Evolutionary conservation across 2,329 filamentous ascomycete species (phyloP).

Genomic region (Monilinia fructicola): DNA sequence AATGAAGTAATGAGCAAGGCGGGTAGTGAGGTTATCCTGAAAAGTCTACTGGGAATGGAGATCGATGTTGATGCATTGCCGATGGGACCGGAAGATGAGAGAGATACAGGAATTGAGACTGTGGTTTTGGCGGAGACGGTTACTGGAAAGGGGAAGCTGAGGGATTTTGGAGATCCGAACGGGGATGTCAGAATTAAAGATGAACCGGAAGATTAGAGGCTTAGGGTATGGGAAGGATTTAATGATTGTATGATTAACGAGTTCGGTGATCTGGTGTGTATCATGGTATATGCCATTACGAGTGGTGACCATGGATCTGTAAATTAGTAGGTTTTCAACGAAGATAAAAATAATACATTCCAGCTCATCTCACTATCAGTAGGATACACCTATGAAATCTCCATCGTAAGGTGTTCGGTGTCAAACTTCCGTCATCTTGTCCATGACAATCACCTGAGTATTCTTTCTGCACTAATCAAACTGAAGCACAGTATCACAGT

Average conservation of each 20-base stretch:
- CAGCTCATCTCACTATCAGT: background rate
- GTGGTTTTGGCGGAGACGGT: constrained; percentile 61
- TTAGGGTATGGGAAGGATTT: accelerated
- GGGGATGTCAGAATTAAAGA: constrained; percentile 37
- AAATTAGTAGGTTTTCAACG: background rate
- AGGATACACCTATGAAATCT: background rate
- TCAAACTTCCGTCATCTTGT: background rate
- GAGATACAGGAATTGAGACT: constrained; percentile 75
- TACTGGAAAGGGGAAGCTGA: constrained; percentile 34
- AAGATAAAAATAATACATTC: background rate
- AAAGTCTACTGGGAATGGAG: constrained; percentile 69
- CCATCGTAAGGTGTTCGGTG: background rate
- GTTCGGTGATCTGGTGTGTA: background rate
- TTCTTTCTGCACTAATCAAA: too few species aligned
- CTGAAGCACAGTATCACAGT: background rate
- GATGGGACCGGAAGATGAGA: constrained; percentile 74
- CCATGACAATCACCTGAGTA: background rate
- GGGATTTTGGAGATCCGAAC: constrained; percentile 33
- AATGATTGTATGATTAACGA: background rate
- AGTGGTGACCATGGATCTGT: background rate
- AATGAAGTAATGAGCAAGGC: constrained; percentile 95
- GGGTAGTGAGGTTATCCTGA: constrained; percentile 78
- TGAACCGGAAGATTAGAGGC: constrained; percentile 34
- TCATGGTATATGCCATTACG: background rate
- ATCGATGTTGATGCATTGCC: constrained; percentile 83